Base-by-base conservation (phyloP, 306 rosid genomes). In the Sophora flavescens region DNA sequence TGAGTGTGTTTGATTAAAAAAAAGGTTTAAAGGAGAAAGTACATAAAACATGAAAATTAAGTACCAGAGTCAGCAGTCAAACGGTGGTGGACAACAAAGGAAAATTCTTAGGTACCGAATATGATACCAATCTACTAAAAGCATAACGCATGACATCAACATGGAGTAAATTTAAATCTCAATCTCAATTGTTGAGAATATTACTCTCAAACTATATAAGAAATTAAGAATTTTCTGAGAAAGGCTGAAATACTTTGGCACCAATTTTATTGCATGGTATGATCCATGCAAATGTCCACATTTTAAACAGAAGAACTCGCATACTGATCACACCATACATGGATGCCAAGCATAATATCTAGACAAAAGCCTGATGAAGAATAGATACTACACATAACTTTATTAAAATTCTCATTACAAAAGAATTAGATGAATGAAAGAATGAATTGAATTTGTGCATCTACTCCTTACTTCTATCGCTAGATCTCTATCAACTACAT, bases 401-500 rank as follows among this genome's bases (percentile, higher is more conserved):
- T 76, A 56, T 47, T 8, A 45, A 80, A 51, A 74, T 17, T 73
- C 54, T 70, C 51, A 62, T 82, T 16, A 62, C 74, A 51, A 74
- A 83, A 79, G 77, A 88, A 85, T 86, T 12, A 50, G 70, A 84
- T 69, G 86, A 88, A 83, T 85, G 57, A 86, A 86, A 67, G 86
- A 89, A 88, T 86, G 87, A 74, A 78, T 68, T 76, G 80, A 74
- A 62, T 83, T 72, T 82, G 53, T 82, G 82, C 80, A 85, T 83
- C 72, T 80, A 61, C 73, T 10, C 14, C 50, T 44, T 1, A 74
- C 2, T 22, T 48, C 78, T 68, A 76, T 14, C 32, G 33, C 86
- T 84, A 80, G 74, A 59, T 80, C 78, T 74, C 72, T 8, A 2
- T n/a, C n/a, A 72, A 56, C 85, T 84, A 79, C 80, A 73, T 45